These are phyloP conservation scores for Tulasnella sp. DNA, from an alignment of 768 basidiomycete genomes.

Conservation along the genomic window DNA sequence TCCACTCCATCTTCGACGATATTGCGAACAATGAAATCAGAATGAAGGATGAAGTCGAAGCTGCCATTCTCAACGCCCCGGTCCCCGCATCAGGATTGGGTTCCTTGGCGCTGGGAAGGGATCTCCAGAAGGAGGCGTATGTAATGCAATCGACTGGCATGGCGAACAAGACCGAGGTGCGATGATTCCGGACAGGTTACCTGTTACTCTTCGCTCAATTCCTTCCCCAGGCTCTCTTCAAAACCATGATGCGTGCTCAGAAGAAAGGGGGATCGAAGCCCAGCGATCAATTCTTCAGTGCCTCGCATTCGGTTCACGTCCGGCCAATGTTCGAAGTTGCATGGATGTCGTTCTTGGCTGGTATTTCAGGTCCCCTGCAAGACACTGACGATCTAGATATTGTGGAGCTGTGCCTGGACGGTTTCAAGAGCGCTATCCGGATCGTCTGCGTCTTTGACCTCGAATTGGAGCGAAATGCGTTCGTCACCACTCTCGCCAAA, in stretches of 20 bases:
- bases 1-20: slow-evolving; percentile 79
- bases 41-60: slow-evolving; percentile 96
- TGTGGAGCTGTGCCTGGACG: slow-evolving; percentile 87
- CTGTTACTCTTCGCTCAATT: not conserved
- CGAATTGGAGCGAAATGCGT: slow-evolving; percentile 96
- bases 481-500: slow-evolving; percentile 92
- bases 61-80: slow-evolving; percentile 40
- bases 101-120: slow-evolving; percentile 85
- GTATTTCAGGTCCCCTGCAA: slow-evolving; percentile 89
- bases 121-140: slow-evolving; percentile 94
- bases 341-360: slow-evolving; percentile 97
- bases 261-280: slow-evolving; percentile 70
- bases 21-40: slow-evolving; percentile 90
- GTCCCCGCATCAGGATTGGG: slow-evolving; percentile 59
- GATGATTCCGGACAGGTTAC: slow-evolving; percentile 24
- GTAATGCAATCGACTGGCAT: slow-evolving; percentile 93
- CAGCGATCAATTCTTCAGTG: slow-evolving; percentile 90
- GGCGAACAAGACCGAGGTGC: slow-evolving; percentile 92
- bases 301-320: slow-evolving; percentile 94
- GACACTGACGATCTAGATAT: slow-evolving; percentile 92
- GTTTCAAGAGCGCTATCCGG: slow-evolving; percentile 94
- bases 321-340: slow-evolving; percentile 99
- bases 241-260: slow-evolving; percentile 86
- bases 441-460: slow-evolving; percentile 97
- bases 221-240: slow-evolving; percentile 70